Base-by-base conservation (phyloP, 495 filamentous ascomycete genomes). In the Talaromyces stipitatus region DNA sequence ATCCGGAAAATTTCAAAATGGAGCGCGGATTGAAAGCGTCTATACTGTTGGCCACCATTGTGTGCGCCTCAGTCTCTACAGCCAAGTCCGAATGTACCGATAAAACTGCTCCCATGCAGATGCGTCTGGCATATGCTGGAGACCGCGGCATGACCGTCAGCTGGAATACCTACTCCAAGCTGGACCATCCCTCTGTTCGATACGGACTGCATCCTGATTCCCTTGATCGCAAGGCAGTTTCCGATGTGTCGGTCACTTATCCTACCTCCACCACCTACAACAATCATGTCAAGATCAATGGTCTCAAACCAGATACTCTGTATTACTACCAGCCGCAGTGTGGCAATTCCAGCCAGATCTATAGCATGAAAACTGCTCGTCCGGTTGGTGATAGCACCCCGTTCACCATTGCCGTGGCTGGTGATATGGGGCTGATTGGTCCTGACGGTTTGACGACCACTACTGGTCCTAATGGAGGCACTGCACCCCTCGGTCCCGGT, bases 391-490 rank as follows among this genome's bases (percentile, higher is more conserved):
- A 72, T 36, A 23, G 56, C 10, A 60, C 57, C 8, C 62, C 63
- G 3, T 75, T 59, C 53, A 60, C 59, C 2, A 57, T 68, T 24
- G 72, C 71, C 20, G 58, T 73, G 20, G 67, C 70, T 6, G 69
- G 60, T 1, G 72, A 75, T 51, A 56, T 75, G 47, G 72, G 71
- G 16, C 69, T 68, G 16, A 67, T 75, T 61, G 71, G 72, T 14
- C 53, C 62, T 2, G 55, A 65, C 24, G 71, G 71, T 22, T 52
- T 75, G 16, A 61, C 54, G 27, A 68, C 65, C 2, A 54, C 58
- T 10, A 60, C 54, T 29, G 61, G 69, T 30, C 64, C 46, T 7
- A n/a, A n/a, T n/a, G n/a, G n/a, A n/a, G 59, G 60, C 2, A 32
- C 57, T 5, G 60, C 55, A 50, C 62, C 64, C 27, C 61, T 73